Percentiles rank a stretch among this genome's conserved stretches.
Evolutionary conservation across 495 filamentous ascomycete genomes (phyloP).

Genomic region (Annulohypoxylon maeteangense): DNA sequence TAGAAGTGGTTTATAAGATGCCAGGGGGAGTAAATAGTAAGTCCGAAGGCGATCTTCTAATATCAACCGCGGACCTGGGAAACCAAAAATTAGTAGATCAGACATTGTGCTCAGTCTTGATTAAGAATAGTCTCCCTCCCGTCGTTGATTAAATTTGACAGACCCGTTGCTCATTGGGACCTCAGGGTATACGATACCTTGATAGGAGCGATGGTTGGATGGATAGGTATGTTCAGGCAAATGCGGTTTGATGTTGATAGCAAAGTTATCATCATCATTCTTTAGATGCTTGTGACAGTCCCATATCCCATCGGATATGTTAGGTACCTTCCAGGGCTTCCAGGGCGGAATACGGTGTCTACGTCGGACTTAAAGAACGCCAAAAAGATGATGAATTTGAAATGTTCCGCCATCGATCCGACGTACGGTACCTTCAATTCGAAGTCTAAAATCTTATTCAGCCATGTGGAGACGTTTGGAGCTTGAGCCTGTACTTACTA

Average conservation of each 20-base stretch:
- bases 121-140: not conserved
- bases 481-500: slow-evolving; percentile 36
- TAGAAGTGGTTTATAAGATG: slow-evolving; percentile 12
- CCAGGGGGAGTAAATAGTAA: slow-evolving; percentile 22
- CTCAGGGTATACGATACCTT: not conserved
- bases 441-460: slow-evolving; percentile 36
- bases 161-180: not conserved
- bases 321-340: too few relatives aligned
- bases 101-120: not conserved
- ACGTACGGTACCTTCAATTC: slow-evolving; percentile 8
- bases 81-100: slow-evolving; percentile 7
- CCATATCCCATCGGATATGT: too few relatives aligned
- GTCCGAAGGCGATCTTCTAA: slow-evolving; percentile 22
- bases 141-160: not conserved
- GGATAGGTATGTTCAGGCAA: not conserved
- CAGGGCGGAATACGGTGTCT: too few relatives aligned
- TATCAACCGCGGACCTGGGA: slow-evolving; percentile 8
- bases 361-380: slow-evolving; percentile 32
- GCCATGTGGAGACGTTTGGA: slow-evolving; percentile 21
- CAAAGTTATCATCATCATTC: not conserved
- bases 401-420: slow-evolving; percentile 27
- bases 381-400: slow-evolving; percentile 22
- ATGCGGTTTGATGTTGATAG: not conserved
- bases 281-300: not conserved
- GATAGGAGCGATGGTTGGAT: not conserved